phyloP scores from a whole-genome alignment of 768 basidiomycete genomes.

The Leccinellum albellum region DNA sequence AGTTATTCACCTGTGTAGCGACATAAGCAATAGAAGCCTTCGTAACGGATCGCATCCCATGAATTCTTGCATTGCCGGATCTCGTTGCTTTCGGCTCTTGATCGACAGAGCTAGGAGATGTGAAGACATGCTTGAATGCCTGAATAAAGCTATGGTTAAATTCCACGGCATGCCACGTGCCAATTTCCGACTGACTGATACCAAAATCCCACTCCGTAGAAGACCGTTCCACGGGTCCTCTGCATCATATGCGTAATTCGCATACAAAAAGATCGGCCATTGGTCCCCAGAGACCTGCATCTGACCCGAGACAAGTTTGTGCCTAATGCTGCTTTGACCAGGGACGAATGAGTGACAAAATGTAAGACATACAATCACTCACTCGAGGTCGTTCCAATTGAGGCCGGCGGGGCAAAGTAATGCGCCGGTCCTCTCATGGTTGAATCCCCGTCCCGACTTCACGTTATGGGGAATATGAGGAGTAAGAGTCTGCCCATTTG shows the following conservation, averaged over 20 bases:
- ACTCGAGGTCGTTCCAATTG: background rate
- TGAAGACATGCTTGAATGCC: background rate
- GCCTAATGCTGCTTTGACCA: background rate
- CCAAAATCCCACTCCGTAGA: background rate
- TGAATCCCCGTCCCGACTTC: background rate
- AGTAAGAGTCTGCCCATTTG: background rate
- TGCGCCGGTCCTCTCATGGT: background rate
- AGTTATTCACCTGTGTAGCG: background rate
- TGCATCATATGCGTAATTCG: background rate
- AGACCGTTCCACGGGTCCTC: background rate
- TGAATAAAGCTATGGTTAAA: too few relatives aligned
- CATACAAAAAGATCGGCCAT: background rate
- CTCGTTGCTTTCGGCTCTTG: background rate
- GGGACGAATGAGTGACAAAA: background rate
- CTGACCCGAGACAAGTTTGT: background rate
- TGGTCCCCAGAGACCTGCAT: background rate
- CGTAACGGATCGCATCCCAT: background rate
- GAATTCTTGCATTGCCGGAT: background rate
- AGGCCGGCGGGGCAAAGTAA: background rate
- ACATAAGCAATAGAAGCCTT: background rate
- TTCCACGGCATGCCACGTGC: too few relatives aligned
- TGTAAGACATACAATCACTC: background rate
- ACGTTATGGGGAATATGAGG: background rate
- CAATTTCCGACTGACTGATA: background rate
- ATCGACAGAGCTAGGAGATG: background rate